phyloP scores from a whole-genome alignment of 2,329 filamentous ascomycete species.

The Aspergillus sp. region DNA sequence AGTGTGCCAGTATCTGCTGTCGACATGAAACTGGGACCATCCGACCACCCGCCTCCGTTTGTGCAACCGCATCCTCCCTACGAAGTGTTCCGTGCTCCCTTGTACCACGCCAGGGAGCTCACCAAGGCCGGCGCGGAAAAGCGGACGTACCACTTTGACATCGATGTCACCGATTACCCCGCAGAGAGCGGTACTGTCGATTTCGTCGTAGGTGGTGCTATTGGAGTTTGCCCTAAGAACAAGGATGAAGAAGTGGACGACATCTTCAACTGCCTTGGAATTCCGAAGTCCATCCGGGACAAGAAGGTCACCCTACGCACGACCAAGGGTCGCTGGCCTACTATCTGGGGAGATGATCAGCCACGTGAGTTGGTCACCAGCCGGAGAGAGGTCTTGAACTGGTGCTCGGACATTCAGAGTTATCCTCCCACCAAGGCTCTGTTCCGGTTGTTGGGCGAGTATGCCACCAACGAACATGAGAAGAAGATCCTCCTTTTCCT shows the following conservation, averaged over 20 bases:
- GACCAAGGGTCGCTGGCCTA: conserved; percentile 80
- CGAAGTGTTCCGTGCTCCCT: conserved; percentile 80
- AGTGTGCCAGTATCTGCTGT: conserved; percentile 29
- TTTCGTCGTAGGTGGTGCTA: conserved; percentile 93
- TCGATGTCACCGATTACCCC: conserved; percentile 93
- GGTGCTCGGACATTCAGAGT: conserved; percentile 91
- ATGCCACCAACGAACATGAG: conserved; percentile 72
- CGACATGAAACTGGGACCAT: conserved; percentile 28
- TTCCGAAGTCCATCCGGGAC: conserved; percentile 76
- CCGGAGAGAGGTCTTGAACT: conserved; percentile 82
- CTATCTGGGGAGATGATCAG: conserved; percentile 91
- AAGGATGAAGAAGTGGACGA: conserved; percentile 70
- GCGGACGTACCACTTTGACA: conserved; percentile 93
- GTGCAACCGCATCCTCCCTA: conserved; percentile 94
- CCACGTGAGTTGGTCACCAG: conserved; percentile 82
- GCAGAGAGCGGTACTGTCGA: conserved; percentile 71
- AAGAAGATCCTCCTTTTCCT: conserved; percentile 83
- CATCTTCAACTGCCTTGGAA: conserved; percentile 70
- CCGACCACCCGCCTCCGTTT: conserved; percentile 70
- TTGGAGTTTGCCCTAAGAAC: conserved; percentile 88
- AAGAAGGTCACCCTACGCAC: conserved; percentile 77
- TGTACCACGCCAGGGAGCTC: conserved; percentile 77
- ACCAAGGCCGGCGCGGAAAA: conserved; percentile 88
- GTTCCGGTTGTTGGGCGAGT: conserved; percentile 76
- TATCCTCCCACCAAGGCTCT: conserved; percentile 85